Evolutionary conservation across 2,329 filamentous ascomycete species (phyloP).

Genomic region (Emmonsiellopsis sp.): DNA sequence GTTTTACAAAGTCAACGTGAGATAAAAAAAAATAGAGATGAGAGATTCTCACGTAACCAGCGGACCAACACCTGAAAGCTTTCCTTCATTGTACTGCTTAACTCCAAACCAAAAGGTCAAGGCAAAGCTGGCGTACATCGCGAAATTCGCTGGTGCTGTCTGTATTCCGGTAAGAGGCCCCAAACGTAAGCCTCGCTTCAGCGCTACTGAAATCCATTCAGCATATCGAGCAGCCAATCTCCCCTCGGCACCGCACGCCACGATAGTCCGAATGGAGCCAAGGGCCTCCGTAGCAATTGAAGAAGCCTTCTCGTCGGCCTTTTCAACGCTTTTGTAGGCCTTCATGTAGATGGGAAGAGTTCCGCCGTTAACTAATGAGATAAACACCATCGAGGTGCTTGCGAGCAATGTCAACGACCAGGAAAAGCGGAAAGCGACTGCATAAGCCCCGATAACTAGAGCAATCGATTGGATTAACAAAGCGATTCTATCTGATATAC

Average conservation of each 20-base stretch:
- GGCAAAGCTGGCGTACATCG: slow-evolving; percentile 28
- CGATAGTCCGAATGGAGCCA: slow-evolving; percentile 35
- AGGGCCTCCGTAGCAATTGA: slow-evolving; percentile 36
- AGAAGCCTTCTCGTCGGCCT: slow-evolving; percentile 29
- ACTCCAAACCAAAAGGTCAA: slow-evolving; percentile 32
- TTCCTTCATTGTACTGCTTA: slow-evolving; percentile 24
- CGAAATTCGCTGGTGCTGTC: slow-evolving; percentile 26
- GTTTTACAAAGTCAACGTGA: neutral
- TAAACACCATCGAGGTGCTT: slow-evolving; percentile 38
- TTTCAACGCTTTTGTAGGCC: slow-evolving; percentile 25
- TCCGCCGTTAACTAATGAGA: slow-evolving; percentile 24
- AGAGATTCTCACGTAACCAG: slow-evolving; percentile 25
- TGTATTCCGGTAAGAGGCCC: slow-evolving; percentile 23
- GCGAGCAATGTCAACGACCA: slow-evolving; percentile 46
- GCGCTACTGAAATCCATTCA: slow-evolving; percentile 28
- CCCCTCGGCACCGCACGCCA: slow-evolving; percentile 35
- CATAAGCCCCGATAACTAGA: slow-evolving; percentile 37
- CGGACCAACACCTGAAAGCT: slow-evolving; percentile 25
- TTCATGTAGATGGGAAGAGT: slow-evolving; percentile 27
- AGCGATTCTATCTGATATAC: slow-evolving; percentile 45
- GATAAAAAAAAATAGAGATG: neutral
- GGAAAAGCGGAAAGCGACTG: slow-evolving; percentile 44
- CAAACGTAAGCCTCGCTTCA: slow-evolving; percentile 21
- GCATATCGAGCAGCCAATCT: slow-evolving; percentile 29
- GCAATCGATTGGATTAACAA: slow-evolving; percentile 35